Conservation (phyloP, 2,329 filamentous ascomycete species). For the Fusarium secorum region DNA sequence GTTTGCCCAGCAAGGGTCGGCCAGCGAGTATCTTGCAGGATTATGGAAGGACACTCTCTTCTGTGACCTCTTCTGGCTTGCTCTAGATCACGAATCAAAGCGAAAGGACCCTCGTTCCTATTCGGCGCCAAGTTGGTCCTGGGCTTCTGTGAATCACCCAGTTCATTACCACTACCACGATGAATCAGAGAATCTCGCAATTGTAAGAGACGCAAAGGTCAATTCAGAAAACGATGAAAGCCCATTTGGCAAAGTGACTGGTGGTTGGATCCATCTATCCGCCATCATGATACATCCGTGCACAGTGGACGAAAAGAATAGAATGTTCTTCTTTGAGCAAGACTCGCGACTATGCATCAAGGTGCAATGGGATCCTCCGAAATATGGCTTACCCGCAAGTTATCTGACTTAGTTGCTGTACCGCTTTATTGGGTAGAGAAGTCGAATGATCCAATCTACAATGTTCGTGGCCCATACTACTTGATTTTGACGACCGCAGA, state of each 20-base stretch:
- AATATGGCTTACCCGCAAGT: neutral
- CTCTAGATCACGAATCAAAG: accelerated
- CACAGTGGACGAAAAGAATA: accelerated
- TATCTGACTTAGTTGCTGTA: neutral
- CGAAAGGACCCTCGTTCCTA: neutral
- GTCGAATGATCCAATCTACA: neutral
- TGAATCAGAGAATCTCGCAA: neutral
- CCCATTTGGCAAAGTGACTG: neutral
- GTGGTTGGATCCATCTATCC: neutral
- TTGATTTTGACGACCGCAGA: neutral
- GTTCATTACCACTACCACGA: accelerated
- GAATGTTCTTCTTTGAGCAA: accelerated
- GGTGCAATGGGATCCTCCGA: accelerated
- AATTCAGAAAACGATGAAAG: accelerated
- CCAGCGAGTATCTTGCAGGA: neutral
- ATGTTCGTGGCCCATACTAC: neutral
- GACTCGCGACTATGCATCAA: accelerated
- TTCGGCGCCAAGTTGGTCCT: neutral
- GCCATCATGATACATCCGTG: neutral
- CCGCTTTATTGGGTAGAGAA: neutral
- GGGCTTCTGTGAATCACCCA: neutral
- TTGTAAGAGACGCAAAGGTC: neutral
- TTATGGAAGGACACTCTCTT: neutral
- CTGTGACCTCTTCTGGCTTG: neutral
- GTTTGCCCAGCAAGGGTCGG: accelerated